Evolutionary conservation across 83 land plant species (phyloP), one percentile per base, ranked within the genome.

Genomic region (Thuja plicata): DNA sequence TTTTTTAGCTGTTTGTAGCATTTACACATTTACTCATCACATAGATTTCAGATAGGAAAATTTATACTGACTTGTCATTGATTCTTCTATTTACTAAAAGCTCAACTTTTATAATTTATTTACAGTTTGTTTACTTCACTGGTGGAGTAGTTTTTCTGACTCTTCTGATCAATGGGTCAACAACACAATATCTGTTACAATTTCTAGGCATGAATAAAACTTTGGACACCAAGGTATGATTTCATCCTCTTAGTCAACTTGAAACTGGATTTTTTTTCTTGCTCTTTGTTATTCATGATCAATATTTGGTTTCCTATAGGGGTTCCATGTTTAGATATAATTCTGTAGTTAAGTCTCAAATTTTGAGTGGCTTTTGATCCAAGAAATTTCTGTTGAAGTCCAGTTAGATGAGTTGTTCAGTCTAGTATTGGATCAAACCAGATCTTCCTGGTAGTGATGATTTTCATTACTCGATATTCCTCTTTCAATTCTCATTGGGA

Each of bases 91-190:
- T 89, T 35, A 55, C 41, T 50, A n/a, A 40, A 50, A 79, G 60
- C 24, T 11, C 11, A 86, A 34, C 17, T 52, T 87, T 17, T 60
- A 30, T 34, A 46, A 55, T 89, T 17, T 40, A 11, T 87, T 86
- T 90, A 85, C 96, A 97, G 99, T 97, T 98, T 94, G 96, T 97
- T 84, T 96, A 95, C 92, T 94, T 98, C 89, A 97, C 99, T 57
- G 98, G 99, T 48, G 99, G 99, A 48, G 95, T 98, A 83, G 99
- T 97, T 62, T 96, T 98, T 87, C 88, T 98, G 88, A 98, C 99
- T n/a, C 96, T 98, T 21, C 93, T 95, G 88, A 88, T 96, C 55
- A 98, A 98, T 93, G 99, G 99, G n/a, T 95, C 99, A 85, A 97
- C 99, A 38, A 95, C 98, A 46, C 99, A 98, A 87, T 97, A 96